These are phyloP conservation scores for Miscanthus lutarioriparius DNA, from an alignment of 176 grass and related monocot genomes.

Conservation along the genomic window DNA sequence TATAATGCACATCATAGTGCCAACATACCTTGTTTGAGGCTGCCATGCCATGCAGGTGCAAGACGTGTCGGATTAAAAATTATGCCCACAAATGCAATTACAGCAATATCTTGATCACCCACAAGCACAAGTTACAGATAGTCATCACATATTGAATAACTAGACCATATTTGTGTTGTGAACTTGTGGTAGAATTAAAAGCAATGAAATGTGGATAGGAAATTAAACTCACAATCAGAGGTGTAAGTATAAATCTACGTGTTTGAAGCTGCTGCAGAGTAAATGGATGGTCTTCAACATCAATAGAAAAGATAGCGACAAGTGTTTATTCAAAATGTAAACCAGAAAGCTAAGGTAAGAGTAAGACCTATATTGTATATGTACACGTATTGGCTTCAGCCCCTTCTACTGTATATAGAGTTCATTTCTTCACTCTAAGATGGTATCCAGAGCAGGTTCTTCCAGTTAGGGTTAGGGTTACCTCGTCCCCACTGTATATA, in stretches of 20 bases:
- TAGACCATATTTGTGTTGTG: not conserved
- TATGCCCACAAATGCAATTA: conserved; percentile 27
- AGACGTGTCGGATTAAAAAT: conserved; percentile 35
- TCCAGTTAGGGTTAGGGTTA: no score
- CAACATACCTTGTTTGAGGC: conserved; percentile 30
- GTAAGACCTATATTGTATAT: no score
- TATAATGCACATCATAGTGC: not conserved
- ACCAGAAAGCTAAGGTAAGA: not conserved
- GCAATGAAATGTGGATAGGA: not conserved
- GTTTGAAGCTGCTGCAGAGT: conserved; percentile 34
- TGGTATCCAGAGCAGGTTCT: no score
- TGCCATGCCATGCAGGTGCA: not conserved
- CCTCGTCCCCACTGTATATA: no score
- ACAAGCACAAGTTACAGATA: not conserved
- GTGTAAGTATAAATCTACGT: conserved; percentile 9
- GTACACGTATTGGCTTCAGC: no score
- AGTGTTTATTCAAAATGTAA: conserved; percentile 3
- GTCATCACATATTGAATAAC: not conserved
- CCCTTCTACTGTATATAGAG: no score
- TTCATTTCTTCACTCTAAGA: no score
- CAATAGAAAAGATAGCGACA: not conserved
- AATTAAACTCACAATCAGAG: conserved; percentile 24
- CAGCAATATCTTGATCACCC: conserved; percentile 26
- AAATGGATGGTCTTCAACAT: conserved; percentile 34
- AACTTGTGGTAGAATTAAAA: not conserved